Conservation (phyloP, 257 asterid genomes). For the Misopates orontium region DNA sequence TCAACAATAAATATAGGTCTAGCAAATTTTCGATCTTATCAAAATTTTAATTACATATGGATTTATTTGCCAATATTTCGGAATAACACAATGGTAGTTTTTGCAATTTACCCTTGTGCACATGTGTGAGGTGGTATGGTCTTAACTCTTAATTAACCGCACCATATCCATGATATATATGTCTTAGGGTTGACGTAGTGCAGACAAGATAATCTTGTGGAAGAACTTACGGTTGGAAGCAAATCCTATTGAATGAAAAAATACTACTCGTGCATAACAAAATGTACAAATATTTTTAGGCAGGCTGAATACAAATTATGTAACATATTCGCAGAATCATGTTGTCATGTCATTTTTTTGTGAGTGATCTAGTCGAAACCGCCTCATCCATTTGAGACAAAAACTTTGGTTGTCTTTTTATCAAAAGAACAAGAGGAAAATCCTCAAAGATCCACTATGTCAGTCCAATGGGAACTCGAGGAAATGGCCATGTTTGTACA, state of each 20-base stretch:
- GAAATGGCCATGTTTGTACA: too few species aligned
- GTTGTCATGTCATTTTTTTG: background rate
- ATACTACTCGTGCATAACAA: conserved; percentile 1
- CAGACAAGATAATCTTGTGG: conserved; percentile 16
- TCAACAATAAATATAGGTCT: too few species aligned
- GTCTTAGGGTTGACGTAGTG: background rate
- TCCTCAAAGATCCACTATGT: too few species aligned
- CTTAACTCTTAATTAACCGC: background rate
- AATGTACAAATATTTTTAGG: background rate
- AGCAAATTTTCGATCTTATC: too few species aligned
- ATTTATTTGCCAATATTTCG: too few species aligned
- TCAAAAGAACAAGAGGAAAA: background rate
- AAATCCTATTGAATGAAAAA: background rate
- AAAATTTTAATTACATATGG: too few species aligned
- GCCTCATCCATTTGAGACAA: conserved; percentile 5
- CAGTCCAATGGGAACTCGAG: too few species aligned
- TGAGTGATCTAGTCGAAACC: background rate
- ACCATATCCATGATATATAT: conserved; percentile 13
- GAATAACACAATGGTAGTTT: too few species aligned
- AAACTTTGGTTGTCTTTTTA: background rate
- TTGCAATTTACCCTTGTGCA: too few species aligned
- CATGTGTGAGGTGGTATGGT: background rate
- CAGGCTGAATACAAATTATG: background rate
- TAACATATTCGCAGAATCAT: background rate
- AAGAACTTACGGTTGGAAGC: conserved; percentile 13